These are phyloP conservation scores for Teunomyces funiuensis DNA, from an alignment of 805 yeast genomes.

Conservation along the genomic window DNA sequence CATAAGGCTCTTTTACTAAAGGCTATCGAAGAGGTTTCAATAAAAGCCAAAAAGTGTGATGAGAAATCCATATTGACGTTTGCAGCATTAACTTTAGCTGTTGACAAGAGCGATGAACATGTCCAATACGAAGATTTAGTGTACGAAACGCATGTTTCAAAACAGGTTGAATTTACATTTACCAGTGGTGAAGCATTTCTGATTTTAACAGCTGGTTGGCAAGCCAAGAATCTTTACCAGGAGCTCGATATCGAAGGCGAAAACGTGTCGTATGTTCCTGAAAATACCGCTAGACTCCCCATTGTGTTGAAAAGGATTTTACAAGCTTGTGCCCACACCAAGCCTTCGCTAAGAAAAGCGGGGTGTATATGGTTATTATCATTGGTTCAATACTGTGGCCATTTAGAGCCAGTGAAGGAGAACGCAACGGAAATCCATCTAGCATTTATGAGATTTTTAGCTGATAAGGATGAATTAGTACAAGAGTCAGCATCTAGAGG, in stretches of 20 bases:
- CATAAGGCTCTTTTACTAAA: slow-evolving; percentile 17
- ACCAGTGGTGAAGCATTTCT: slow-evolving; percentile 83
- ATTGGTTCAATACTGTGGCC: slow-evolving; percentile 70
- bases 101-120: slow-evolving; percentile 13
- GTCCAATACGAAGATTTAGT: slow-evolving; percentile 44
- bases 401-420: slow-evolving; percentile 36
- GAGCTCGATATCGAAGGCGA: slow-evolving; percentile 54
- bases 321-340: slow-evolving; percentile 56
- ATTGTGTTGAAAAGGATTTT: slow-evolving; percentile 51
- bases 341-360: slow-evolving; percentile 72
- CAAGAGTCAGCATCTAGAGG: slow-evolving; percentile 94
- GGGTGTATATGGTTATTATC: slow-evolving; percentile 87
- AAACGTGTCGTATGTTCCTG: slow-evolving; percentile 16
- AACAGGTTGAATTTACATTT: slow-evolving; percentile 74
- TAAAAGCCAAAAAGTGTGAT: slow-evolving; percentile 52
- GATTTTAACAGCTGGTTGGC: slow-evolving; percentile 74
- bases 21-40: slow-evolving; percentile 24
- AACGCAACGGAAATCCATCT: slow-evolving; percentile 64
- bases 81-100: slow-evolving; percentile 52
- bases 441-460: slow-evolving; percentile 73
- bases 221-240: slow-evolving; percentile 52
- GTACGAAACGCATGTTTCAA: slow-evolving; percentile 60
- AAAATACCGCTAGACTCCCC: slow-evolving; percentile 18
- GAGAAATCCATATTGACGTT: slow-evolving; percentile 60
- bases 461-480: slow-evolving; percentile 80